Percentiles rank a stretch among this genome's conserved stretches.
Conservation (phyloP, 2,329 filamentous ascomycete genomes). For the Esteya vermicola region DNA sequence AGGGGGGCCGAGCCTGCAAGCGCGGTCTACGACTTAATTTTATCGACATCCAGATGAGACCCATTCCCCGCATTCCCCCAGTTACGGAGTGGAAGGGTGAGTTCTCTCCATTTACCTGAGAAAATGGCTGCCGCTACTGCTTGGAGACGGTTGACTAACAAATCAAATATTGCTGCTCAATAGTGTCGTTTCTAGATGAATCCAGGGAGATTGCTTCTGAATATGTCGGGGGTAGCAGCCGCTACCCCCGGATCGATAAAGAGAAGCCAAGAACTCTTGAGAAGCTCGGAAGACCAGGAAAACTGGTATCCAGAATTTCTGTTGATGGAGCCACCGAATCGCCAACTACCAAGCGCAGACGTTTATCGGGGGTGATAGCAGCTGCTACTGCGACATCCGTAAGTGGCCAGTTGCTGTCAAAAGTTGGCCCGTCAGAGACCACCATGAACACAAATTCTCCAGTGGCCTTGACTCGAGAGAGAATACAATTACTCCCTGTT, state of each 20-base stretch:
- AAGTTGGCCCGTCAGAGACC: too few species aligned
- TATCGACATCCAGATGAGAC: slow-evolving; percentile 65
- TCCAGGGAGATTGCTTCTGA: slow-evolving; percentile 82
- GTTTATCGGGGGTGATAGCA: not conserved
- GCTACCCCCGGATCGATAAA: slow-evolving; percentile 47
- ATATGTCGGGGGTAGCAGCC: slow-evolving; percentile 64
- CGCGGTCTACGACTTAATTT: slow-evolving; percentile 82
- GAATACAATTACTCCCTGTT: not conserved
- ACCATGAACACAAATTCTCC: too few species aligned
- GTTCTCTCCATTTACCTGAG: too few species aligned
- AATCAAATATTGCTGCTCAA: not conserved
- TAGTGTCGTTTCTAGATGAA: slow-evolving; percentile 73
- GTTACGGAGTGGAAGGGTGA: slow-evolving; percentile 51
- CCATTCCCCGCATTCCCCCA: slow-evolving; percentile 47
- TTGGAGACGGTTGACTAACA: not conserved
- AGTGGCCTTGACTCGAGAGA: too few species aligned
- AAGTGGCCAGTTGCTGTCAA: too few species aligned
- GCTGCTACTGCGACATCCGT: too few species aligned
- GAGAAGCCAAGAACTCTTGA: too few species aligned
- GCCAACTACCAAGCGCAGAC: not conserved
- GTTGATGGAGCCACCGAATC: slow-evolving; percentile 11
- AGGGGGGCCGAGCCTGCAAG: slow-evolving; percentile 75
- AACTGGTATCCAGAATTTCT: slow-evolving; percentile 15
- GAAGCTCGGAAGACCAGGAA: too few species aligned
- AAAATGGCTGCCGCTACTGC: too few species aligned